A percentile compares a stretch with the other conserved stretches of the same genome.
Evolutionary conservation across 768 basidiomycete species (phyloP).

Genomic region (Collybia sp.): DNA sequence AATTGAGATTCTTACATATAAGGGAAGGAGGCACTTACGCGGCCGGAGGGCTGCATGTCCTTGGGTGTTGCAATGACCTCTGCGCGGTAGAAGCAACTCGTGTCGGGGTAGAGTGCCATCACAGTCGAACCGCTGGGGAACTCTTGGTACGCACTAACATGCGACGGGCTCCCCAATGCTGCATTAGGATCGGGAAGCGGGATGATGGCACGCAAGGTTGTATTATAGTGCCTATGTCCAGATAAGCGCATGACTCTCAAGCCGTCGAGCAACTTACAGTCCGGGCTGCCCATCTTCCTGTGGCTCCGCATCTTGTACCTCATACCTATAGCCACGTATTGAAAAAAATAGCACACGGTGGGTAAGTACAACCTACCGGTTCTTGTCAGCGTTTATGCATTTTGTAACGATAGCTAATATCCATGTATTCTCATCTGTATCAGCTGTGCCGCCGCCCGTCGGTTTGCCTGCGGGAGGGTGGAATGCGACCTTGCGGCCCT

Average conservation of each 20-base stretch:
- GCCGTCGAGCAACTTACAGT: slow-evolving; percentile 27
- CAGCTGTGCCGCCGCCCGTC: slow-evolving; percentile 25
- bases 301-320: slow-evolving; percentile 82
- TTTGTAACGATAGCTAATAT: slow-evolving; percentile 74
- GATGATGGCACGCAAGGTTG: slow-evolving; percentile 67
- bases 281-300: slow-evolving; percentile 78
- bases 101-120: slow-evolving; percentile 87
- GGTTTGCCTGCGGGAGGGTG: slow-evolving; percentile 61
- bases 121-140: slow-evolving; percentile 71
- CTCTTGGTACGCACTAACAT: slow-evolving; percentile 66
- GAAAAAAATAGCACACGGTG: not conserved
- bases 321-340: slow-evolving; percentile 47
- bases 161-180: slow-evolving; percentile 49
- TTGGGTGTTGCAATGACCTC: slow-evolving; percentile 72
- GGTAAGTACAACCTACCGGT: slow-evolving; percentile 36
- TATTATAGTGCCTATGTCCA: slow-evolving; percentile 53
- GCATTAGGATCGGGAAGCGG: slow-evolving; percentile 76
- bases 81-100: slow-evolving; percentile 87
- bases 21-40: not conserved
- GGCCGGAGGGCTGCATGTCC: slow-evolving; percentile 25
- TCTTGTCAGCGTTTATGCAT: slow-evolving; percentile 69
- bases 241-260: not conserved
- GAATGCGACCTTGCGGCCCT: slow-evolving; percentile 79
- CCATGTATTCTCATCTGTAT: slow-evolving; percentile 61
- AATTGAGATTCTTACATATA: not conserved